A percentile compares a stretch with the other conserved stretches of the same genome.
Evolutionary conservation across 2,329 filamentous ascomycete species (phyloP).

Genomic region (Ceratocystis ficicola): DNA sequence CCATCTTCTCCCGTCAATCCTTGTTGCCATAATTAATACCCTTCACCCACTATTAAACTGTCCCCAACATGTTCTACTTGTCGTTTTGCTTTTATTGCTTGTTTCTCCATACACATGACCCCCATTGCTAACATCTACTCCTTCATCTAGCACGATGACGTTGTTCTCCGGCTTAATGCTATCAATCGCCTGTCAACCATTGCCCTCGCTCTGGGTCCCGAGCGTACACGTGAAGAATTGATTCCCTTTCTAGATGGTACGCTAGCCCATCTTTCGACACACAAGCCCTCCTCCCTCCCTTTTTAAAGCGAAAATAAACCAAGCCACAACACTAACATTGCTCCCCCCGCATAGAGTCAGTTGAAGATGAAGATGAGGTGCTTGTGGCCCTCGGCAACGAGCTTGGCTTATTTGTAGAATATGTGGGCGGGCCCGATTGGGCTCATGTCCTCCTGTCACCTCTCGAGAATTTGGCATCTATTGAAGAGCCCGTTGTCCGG

Average conservation of each 20-base stretch:
- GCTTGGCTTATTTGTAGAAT: constrained; percentile 92
- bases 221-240: constrained; percentile 94
- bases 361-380: constrained; percentile 98
- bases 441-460: constrained; percentile 94
- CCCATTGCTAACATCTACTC: background rate
- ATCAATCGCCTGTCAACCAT: constrained; percentile 98
- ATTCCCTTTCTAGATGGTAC: constrained; percentile 97
- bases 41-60: too few species aligned
- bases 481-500: constrained; percentile 92
- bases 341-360: constrained; percentile 57
- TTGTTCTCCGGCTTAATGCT: constrained; percentile 91
- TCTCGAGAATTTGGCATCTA: constrained; percentile 92
- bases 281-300: constrained; percentile 19
- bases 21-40: too few species aligned
- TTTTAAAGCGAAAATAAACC: constrained; percentile 20
- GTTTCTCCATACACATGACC: background rate
- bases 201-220: constrained; percentile 85
- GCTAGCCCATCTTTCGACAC: constrained; percentile 27
- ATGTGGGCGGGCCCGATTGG: constrained; percentile 86
- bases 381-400: constrained; percentile 94
- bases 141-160: constrained; percentile 75
- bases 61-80: background rate
- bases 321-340: constrained; percentile 26
- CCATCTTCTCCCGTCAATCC: background rate
- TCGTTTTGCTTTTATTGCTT: background rate